Conservation (phyloP, 345 rosid species). For the Gynandropsis gynandra region DNA sequence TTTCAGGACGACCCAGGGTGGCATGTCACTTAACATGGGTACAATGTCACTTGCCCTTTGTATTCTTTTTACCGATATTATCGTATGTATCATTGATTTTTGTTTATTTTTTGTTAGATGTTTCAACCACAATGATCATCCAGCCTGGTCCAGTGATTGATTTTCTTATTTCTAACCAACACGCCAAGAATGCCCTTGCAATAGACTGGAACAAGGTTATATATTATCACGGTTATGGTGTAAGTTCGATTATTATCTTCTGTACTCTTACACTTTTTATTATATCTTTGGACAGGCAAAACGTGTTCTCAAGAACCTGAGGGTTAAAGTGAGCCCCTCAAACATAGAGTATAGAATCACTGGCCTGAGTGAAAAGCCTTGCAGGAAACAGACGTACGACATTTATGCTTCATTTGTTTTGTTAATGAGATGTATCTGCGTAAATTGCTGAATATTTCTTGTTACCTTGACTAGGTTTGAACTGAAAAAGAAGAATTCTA, state of each 20-base stretch:
- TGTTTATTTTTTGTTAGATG: conserved; percentile 39
- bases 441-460: conserved; percentile 6
- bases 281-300: conserved; percentile 50
- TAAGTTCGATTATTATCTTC: background rate
- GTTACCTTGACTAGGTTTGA: conserved; percentile 45
- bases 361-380: conserved; percentile 61
- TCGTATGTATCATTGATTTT: conserved; percentile 3
- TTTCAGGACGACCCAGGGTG: conserved; percentile 77
- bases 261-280: background rate
- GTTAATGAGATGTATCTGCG: background rate
- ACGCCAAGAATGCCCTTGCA: conserved; percentile 45
- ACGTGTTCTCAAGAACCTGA: conserved; percentile 57
- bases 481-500: conserved; percentile 34
- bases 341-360: conserved; percentile 79
- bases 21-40: conserved; percentile 90
- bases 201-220: conserved; percentile 77
- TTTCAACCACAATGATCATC: conserved; percentile 84
- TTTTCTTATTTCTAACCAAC: conserved; percentile 59
- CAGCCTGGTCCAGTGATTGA: conserved; percentile 79
- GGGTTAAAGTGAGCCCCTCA: conserved; percentile 61
- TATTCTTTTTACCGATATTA: background rate
- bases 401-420: conserved; percentile 10
- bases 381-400: conserved; percentile 47
- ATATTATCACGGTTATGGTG: background rate
- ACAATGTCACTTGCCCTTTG: conserved; percentile 8